Evolutionary conservation across 768 basidiomycete genomes (phyloP).

Genomic region (Paxillus rubicundulus): DNA sequence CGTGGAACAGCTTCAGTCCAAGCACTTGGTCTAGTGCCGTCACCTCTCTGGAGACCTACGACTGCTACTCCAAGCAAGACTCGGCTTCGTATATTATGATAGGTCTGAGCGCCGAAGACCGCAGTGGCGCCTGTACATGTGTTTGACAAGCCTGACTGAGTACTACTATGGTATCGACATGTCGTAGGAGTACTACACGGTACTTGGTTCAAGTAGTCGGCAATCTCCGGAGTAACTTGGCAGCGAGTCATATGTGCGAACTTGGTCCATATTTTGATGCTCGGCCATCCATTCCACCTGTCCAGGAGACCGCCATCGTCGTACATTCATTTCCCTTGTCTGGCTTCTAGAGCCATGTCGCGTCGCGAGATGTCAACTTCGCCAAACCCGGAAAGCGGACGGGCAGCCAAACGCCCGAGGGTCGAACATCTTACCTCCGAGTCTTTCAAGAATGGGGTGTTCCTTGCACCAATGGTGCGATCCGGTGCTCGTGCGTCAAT

Average conservation of each 20-base stretch:
- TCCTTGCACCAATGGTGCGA: conserved; percentile 98
- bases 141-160: too few relatives aligned
- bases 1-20: neutral
- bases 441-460: conserved; percentile 85
- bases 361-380: conserved; percentile 51
- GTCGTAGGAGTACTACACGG: too few relatives aligned
- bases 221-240: neutral
- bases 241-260: too few relatives aligned
- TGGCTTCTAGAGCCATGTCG: conserved; percentile 39
- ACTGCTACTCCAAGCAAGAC: neutral
- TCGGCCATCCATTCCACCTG: neutral
- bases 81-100: neutral
- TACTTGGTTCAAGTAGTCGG: neutral
- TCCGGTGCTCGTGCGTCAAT: conserved; percentile 75
- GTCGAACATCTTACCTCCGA: conserved; percentile 60
- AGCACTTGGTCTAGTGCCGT: neutral
- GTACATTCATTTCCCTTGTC: neutral
- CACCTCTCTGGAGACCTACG: neutral
- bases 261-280: neutral
- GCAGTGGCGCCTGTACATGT: neutral
- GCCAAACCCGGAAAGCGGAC: conserved; percentile 33
- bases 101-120: neutral
- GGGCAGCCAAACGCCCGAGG: conserved; percentile 51
- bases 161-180: too few relatives aligned
- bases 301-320: neutral